Evolutionary conservation across 2,329 filamentous ascomycete species (phyloP).

Genomic region (Piedraia hortae): DNA sequence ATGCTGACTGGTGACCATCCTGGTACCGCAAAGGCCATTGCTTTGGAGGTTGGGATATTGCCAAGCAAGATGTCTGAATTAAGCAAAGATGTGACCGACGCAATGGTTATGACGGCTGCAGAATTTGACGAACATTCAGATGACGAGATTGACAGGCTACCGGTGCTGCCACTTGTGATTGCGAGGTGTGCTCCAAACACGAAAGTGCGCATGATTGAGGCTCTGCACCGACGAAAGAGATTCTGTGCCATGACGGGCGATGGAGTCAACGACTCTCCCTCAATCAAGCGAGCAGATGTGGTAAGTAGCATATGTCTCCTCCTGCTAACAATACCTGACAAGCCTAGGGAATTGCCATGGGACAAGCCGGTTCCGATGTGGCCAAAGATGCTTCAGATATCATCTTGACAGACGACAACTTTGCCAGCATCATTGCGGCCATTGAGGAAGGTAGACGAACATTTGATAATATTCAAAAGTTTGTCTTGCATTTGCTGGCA

Average conservation of each 20-base stretch:
- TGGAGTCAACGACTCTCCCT: conserved; percentile 66
- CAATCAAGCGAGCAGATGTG: conserved; percentile 54
- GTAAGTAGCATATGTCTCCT: neutral
- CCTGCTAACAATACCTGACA: neutral
- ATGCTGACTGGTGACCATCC: conserved; percentile 70
- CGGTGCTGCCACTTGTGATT: conserved; percentile 52
- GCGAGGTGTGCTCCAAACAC: conserved; percentile 64
- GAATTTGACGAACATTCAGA: conserved; percentile 22
- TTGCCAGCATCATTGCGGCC: conserved; percentile 59
- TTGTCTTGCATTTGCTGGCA: conserved; percentile 76
- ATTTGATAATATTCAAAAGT: conserved; percentile 77
- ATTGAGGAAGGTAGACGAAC: conserved; percentile 62
- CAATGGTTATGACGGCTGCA: conserved; percentile 44
- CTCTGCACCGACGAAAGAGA: conserved; percentile 45
- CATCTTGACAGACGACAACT: conserved; percentile 70
- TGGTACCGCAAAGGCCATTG: conserved; percentile 52
- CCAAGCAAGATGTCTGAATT: conserved; percentile 24
- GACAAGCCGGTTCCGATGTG: conserved; percentile 55
- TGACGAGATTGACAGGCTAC: conserved; percentile 41
- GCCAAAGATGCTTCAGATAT: conserved; percentile 64
- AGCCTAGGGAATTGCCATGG: conserved; percentile 43
- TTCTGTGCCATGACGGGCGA: conserved; percentile 78
- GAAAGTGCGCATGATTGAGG: conserved; percentile 77
- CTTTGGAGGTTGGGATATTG: conserved; percentile 55
- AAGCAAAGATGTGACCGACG: conserved; percentile 31